Evolutionary conservation across 352 stramenopile genomes (phyloP).

Genomic region (Pythium folliculosum): DNA sequence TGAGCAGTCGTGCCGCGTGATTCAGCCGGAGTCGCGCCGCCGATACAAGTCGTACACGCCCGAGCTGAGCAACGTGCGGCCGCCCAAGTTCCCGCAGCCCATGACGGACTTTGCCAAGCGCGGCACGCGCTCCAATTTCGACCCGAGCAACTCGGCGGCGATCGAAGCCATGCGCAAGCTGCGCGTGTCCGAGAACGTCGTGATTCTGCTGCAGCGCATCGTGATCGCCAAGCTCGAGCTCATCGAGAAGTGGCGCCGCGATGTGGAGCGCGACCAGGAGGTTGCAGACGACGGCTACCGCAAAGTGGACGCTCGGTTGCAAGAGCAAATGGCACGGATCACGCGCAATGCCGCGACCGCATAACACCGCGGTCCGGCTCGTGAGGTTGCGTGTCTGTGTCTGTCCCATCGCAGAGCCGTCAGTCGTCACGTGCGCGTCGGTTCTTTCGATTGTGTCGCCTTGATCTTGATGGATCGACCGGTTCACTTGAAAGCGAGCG

Average conservation of each 20-base stretch:
- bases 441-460: neutral
- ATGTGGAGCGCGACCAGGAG: constrained; percentile 66
- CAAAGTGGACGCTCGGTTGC: constrained; percentile 62
- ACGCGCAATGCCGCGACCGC: constrained; percentile 62
- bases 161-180: constrained; percentile 82
- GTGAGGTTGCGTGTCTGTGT: neutral
- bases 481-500: neutral
- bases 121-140: constrained; percentile 35
- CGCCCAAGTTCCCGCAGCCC: constrained; percentile 51
- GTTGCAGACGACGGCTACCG: constrained; percentile 55
- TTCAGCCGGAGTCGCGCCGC: constrained; percentile 76
- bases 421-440: neutral
- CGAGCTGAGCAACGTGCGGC: constrained; percentile 41
- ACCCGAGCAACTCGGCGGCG: constrained; percentile 42
- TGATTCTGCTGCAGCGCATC: constrained; percentile 81
- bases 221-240: constrained; percentile 83
- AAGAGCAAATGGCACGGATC: constrained; percentile 68
- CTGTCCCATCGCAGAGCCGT: constrained; percentile 4
- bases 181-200: constrained; percentile 72
- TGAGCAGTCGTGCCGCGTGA: constrained; percentile 63
- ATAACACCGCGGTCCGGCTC: constrained; percentile 20
- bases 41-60: constrained; percentile 71
- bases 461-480: neutral
- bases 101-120: constrained; percentile 52
- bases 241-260: constrained; percentile 75